phyloP scores from a whole-genome alignment of 1,139 yeast species.

The Scheffersomyces illinoinensis region DNA sequence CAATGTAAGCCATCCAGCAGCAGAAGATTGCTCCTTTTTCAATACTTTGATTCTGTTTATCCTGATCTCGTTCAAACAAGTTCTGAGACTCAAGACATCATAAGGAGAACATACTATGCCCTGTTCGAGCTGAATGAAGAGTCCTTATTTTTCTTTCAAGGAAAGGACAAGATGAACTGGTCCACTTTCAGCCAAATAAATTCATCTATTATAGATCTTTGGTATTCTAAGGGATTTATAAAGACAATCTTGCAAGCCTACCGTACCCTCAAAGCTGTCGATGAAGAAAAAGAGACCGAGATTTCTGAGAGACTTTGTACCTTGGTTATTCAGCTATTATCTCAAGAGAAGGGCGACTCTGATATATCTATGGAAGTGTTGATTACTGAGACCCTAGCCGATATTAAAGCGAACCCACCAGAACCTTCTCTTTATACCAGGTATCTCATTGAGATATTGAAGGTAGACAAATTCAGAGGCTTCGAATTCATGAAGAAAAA shows the following conservation, averaged over 20 bases:
- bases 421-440: conserved; percentile 26
- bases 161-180: conserved; percentile 12
- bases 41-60: conserved; percentile 10
- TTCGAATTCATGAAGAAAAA: conserved; percentile 32
- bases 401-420: conserved; percentile 2
- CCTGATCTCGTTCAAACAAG: conserved; percentile 6
- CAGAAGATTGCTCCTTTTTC: conserved; percentile 1
- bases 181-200: conserved; percentile 1
- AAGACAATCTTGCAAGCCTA: conserved; percentile 6
- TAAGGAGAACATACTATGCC: conserved; percentile 8
- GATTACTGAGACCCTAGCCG: conserved; percentile 3
- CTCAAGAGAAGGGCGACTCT: background rate
- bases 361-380: conserved; percentile 3
- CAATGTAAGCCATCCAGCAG: background rate
- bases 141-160: conserved; percentile 3
- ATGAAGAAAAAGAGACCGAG: conserved; percentile 2
- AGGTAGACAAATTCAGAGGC: conserved; percentile 28
- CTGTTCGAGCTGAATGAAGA: conserved; percentile 1
- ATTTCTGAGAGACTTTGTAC: conserved; percentile 8
- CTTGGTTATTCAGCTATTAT: conserved; percentile 6
- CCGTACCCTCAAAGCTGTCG: conserved; percentile 10
- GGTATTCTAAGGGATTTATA: background rate
- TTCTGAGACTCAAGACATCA: background rate
- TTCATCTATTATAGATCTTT: conserved; percentile 4
- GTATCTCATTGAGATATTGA: conserved; percentile 31